Conservation (phyloP, 1,139 yeast species). For the Pichia sp. region DNA sequence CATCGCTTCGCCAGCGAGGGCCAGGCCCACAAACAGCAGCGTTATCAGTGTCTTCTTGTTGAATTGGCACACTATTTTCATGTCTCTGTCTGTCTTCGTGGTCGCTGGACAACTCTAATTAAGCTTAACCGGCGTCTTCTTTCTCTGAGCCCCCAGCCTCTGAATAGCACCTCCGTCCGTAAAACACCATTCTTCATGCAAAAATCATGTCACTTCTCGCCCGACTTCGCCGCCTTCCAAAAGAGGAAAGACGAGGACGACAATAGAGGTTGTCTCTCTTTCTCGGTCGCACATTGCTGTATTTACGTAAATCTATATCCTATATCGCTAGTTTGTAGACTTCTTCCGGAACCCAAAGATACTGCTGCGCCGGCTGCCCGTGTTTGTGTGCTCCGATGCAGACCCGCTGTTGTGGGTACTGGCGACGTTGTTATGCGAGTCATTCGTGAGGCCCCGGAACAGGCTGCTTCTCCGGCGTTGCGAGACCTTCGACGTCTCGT, state of each 20-base stretch:
- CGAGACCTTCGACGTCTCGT: background rate
- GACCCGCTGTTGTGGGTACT: background rate
- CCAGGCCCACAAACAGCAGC: background rate
- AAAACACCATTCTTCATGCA: background rate
- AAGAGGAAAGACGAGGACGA: background rate
- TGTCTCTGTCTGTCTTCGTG: background rate
- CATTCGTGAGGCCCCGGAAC: background rate
- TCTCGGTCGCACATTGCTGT: no score
- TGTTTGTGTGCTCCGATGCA: background rate
- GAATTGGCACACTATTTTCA: background rate
- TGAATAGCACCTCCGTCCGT: background rate
- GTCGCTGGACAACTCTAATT: background rate
- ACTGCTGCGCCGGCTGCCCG: slow-evolving; percentile 4
- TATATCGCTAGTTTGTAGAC: background rate
- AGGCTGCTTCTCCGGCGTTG: slow-evolving; percentile 4
- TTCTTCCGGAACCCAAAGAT: slow-evolving; percentile 12
- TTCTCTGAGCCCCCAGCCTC: background rate
- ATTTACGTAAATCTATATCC: no score
- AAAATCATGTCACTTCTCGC: background rate
- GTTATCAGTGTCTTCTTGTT: background rate
- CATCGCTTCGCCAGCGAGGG: slow-evolving; percentile 13
- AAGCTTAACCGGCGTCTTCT: slow-evolving; percentile 2
- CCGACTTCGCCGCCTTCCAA: background rate
- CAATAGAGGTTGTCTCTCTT: no score
- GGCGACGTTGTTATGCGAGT: background rate